A percentile compares a stretch with the other conserved stretches of the same genome.
Conservation (phyloP, 2,329 filamentous ascomycete species). For the Chrysoporthe deuterocubensis region DNA sequence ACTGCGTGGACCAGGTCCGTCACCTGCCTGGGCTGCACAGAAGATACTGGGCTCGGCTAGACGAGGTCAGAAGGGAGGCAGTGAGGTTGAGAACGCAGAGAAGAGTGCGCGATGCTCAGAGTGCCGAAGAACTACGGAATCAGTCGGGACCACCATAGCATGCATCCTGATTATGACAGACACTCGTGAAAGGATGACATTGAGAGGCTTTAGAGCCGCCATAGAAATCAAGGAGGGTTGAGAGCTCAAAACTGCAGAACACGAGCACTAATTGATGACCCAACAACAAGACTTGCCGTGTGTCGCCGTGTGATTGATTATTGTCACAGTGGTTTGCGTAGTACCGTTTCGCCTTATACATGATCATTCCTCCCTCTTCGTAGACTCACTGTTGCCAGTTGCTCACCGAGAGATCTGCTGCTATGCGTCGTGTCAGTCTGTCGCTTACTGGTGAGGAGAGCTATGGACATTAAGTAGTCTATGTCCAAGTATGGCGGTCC, state of each 20-base stretch:
- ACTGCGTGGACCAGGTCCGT: slow-evolving; percentile 8
- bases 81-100: slow-evolving; percentile 15
- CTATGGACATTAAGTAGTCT: no score
- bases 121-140: background rate
- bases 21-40: slow-evolving; percentile 5
- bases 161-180: background rate
- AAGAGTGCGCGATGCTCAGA: background rate
- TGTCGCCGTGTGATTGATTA: background rate
- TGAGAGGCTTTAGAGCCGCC: background rate
- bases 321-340: background rate
- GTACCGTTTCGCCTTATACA: background rate
- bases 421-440: no score
- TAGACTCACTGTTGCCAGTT: background rate
- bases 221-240: background rate
- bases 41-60: slow-evolving; percentile 8
- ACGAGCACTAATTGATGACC: background rate
- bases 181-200: background rate
- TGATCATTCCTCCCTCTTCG: background rate
- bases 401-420: no score
- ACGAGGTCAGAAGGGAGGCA: slow-evolving; percentile 4
- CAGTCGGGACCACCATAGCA: no score
- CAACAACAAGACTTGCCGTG: background rate
- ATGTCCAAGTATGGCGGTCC: no score
- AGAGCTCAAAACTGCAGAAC: background rate
- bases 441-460: no score